These are phyloP conservation scores for Hirsutella minnesotensis DNA, from an alignment of 2,329 filamentous ascomycete species.

Conservation along the genomic window DNA sequence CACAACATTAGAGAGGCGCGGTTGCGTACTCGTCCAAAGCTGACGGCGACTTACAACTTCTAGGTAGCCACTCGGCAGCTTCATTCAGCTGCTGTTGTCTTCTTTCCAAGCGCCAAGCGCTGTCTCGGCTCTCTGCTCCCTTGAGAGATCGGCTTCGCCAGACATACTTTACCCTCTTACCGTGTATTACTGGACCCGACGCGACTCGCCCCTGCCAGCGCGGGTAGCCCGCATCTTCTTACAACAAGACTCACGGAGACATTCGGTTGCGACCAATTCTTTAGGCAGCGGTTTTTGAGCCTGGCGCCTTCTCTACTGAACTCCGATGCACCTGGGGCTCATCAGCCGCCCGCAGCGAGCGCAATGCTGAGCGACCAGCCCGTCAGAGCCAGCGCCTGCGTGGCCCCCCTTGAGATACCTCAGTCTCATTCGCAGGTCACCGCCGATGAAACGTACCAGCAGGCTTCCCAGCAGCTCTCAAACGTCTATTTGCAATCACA, in stretches of 20 bases:
- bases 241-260: not conserved
- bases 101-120: not conserved
- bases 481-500: conserved; percentile 41
- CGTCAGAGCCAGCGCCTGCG: conserved; percentile 45
- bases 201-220: too few species aligned
- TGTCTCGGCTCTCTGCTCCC: not conserved
- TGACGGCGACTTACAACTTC: conserved; percentile 1
- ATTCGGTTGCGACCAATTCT: not conserved
- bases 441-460: conserved; percentile 18
- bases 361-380: conserved; percentile 29
- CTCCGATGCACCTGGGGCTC: conserved; percentile 18
- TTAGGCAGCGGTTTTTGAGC: conserved; percentile 7
- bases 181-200: too few species aligned
- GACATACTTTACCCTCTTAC: not conserved
- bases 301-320: conserved; percentile 2
- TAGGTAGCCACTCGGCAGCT: not conserved
- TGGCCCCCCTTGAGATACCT: conserved; percentile 45
- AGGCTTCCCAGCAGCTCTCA: conserved; percentile 17
- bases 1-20: conserved; percentile 9
- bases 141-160: too few species aligned
- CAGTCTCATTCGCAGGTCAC: conserved; percentile 23
- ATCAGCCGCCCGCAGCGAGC: conserved; percentile 15
- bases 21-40: not conserved
- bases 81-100: not conserved
- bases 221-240: too few species aligned